Conservation (phyloP, 1,284 basidiomycete genomes). For the Pseudozyma sp. region DNA sequence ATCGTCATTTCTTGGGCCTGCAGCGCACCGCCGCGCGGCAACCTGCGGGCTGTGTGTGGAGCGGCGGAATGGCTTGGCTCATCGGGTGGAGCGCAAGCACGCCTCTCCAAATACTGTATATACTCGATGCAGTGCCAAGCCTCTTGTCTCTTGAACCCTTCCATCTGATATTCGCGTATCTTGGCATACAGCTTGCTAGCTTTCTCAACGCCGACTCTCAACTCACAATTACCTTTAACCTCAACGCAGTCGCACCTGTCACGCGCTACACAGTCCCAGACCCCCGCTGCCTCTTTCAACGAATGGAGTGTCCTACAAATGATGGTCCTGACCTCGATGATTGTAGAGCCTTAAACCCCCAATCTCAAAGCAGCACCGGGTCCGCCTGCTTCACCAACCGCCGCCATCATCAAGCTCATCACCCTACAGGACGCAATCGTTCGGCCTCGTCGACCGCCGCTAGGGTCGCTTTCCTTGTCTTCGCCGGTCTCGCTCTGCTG, state of each 20-base stretch:
- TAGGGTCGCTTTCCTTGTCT: slow-evolving; percentile 6
- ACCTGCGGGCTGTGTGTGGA: neutral
- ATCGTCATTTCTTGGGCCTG: too few relatives aligned
- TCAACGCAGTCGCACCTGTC: neutral
- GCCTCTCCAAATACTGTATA: neutral
- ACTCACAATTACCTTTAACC: neutral
- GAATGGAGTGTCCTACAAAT: slow-evolving; percentile 44
- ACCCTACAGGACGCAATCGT: neutral
- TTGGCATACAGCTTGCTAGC: slow-evolving; percentile 7
- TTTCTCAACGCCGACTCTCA: neutral
- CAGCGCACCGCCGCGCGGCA: too few relatives aligned
- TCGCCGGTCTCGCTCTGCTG: slow-evolving; percentile 20
- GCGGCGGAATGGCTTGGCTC: neutral
- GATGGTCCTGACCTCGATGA: slow-evolving; percentile 49
- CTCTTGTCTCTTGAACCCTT: neutral
- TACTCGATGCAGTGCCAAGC: slow-evolving; percentile 3
- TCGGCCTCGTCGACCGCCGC: neutral
- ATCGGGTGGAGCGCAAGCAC: neutral
- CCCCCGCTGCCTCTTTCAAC: slow-evolving; percentile 15
- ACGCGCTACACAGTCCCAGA: slow-evolving; percentile 2
- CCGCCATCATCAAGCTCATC: slow-evolving; percentile 5
- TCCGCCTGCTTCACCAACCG: slow-evolving; percentile 43
- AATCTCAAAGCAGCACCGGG: slow-evolving; percentile 33
- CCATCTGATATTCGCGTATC: neutral
- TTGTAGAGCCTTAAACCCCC: slow-evolving; percentile 50